Evolutionary conservation across 257 asterid species (phyloP), one percentile per base, ranked within the genome.

Genomic region (Perilla frutescens): DNA sequence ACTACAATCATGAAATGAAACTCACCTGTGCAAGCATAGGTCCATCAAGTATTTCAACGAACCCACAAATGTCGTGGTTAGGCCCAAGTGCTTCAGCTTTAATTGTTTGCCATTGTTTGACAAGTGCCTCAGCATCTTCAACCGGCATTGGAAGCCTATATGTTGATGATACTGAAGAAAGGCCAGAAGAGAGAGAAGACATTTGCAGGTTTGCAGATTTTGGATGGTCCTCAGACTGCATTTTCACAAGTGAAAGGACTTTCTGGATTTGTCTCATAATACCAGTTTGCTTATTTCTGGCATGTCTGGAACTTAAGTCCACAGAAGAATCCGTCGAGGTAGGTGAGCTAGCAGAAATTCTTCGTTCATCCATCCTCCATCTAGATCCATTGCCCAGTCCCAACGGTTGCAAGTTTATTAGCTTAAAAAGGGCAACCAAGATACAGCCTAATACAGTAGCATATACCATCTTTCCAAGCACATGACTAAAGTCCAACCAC

Each of bases 11-110:
- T 48, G 76, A 73, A 53, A 68, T 70, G 76, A 61, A 81, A 70
- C 84, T 81, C 82, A 95, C 99, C 96, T 92, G 97, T 77, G 34
- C 79, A 79, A 95, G 98, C 99, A 95, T 90, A 37, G 96, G 72
- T 83, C 93, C 99, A 59, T 92, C 98, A 76, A 95, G 98, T 65
- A 92, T 80, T 60, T 90, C 96, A 72, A 75, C 73, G 63, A 95
- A 94, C 67, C 88, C 84, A 62, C 64, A 67, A 77, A 85, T 75
- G 68, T 95, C 80, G 78, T 95, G 92, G 76, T 87, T 82, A 72
- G 96, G 90, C 60, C 99, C 99, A 68, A 95, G 94, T 48, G 99
- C 97, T 63, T 86, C 96, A 31, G 98, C 93, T 86, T 95, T 92
- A 39, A 81, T 80, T 81, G 70, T 84, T 78, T 95, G 98, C 99